A percentile compares a stretch with the other conserved stretches of the same genome.
Evolutionary conservation across 2,329 filamentous ascomycete species (phyloP).

Genomic region (Epichloe hybrida): DNA sequence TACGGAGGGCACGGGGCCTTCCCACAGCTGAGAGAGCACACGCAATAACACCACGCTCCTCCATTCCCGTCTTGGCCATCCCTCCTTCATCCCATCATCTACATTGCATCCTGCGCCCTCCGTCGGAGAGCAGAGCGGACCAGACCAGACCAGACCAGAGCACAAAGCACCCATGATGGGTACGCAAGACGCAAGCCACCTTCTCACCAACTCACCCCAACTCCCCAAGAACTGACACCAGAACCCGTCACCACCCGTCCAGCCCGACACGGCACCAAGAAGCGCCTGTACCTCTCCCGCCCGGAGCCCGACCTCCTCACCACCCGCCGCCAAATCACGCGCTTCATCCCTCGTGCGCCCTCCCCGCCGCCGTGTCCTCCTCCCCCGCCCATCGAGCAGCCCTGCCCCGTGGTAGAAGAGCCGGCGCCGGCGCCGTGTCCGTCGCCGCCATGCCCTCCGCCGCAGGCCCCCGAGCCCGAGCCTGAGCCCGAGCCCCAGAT

Average conservation of each 20-base stretch:
- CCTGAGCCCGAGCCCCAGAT: constrained; percentile 18
- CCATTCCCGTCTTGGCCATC: no score
- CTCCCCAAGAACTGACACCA: background rate
- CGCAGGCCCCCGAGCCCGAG: background rate
- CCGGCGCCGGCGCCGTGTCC: background rate
- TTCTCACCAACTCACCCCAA: background rate
- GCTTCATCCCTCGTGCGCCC: constrained; percentile 22
- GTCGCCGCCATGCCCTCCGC: constrained; percentile 4
- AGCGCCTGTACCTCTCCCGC: constrained; percentile 28
- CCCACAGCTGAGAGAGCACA: no score
- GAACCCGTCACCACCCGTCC: background rate
- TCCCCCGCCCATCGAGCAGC: constrained; percentile 1
- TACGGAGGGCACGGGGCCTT: no score
- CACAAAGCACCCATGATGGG: background rate
- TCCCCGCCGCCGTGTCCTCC: constrained; percentile 16
- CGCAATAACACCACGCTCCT: no score
- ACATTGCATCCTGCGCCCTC: no score
- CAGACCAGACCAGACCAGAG: no score
- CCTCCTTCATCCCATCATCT: no score
- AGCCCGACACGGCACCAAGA: constrained; percentile 19
- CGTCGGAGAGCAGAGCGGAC: no score
- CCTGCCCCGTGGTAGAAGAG: constrained; percentile 7
- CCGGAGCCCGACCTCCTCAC: constrained; percentile 25
- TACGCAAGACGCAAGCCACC: background rate
- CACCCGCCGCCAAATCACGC: constrained; percentile 24